Evolutionary conservation across 2,329 filamentous ascomycete species (phyloP).

Genomic region (Aspergillus sp.): DNA sequence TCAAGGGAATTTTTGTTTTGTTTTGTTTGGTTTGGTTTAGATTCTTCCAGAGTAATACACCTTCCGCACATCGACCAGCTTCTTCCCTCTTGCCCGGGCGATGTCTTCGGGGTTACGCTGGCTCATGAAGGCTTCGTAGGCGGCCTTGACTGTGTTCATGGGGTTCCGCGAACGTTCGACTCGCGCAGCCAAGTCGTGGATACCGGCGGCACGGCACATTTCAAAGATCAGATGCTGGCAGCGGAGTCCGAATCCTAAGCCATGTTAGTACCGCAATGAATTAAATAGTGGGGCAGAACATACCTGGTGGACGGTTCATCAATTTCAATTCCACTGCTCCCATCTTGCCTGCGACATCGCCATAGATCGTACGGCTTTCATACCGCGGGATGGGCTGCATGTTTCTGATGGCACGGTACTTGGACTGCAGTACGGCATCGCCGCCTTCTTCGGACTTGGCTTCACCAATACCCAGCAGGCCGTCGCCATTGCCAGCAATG

Average conservation of each 20-base stretch:
- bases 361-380: slow-evolving; percentile 85
- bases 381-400: slow-evolving; percentile 89
- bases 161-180: slow-evolving; percentile 84
- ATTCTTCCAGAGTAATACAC: slow-evolving; percentile 84
- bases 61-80: slow-evolving; percentile 90
- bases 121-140: slow-evolving; percentile 70
- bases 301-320: slow-evolving; percentile 79
- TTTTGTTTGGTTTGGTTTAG: not conserved
- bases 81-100: slow-evolving; percentile 81
- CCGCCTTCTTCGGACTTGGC: slow-evolving; percentile 72
- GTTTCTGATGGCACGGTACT: slow-evolving; percentile 75
- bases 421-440: slow-evolving; percentile 63
- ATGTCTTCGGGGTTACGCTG: slow-evolving; percentile 86
- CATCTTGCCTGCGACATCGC: slow-evolving; percentile 73
- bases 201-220: slow-evolving; percentile 78
- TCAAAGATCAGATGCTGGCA: slow-evolving; percentile 89
- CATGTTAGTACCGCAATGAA: slow-evolving; percentile 6
- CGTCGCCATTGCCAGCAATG: slow-evolving; percentile 79
- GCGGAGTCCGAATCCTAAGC: slow-evolving; percentile 80
- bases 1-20: not conserved
- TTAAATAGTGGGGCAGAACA: slow-evolving; percentile 21
- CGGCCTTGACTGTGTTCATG: slow-evolving; percentile 96
- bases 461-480: slow-evolving; percentile 78
- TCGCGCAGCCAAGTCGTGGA: slow-evolving; percentile 74
- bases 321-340: slow-evolving; percentile 80